These are phyloP conservation scores for Tilletia walkeri DNA, from an alignment of 1,284 basidiomycete species.

Conservation along the genomic window DNA sequence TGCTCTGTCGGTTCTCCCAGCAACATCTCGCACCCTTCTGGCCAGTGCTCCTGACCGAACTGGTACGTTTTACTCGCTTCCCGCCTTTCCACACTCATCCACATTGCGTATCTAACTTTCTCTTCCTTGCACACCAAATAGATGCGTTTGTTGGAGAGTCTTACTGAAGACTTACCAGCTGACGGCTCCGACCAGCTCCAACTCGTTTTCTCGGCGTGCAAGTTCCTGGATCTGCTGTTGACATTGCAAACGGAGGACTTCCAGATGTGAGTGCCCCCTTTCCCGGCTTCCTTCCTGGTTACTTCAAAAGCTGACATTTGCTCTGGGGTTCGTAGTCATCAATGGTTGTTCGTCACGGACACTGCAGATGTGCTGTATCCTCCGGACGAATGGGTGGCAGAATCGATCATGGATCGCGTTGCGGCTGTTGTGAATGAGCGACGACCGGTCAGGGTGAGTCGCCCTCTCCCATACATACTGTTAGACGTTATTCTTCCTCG, in stretches of 20 bases:
- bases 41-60: conserved; percentile 89
- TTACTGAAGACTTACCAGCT: conserved; percentile 59
- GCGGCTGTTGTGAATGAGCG: conserved; percentile 66
- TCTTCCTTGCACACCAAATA: conserved; percentile 24
- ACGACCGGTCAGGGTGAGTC: conserved; percentile 47
- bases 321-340: conserved; percentile 67
- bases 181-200: conserved; percentile 80
- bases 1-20: conserved; percentile 85
- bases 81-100: not conserved
- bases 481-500: no score
- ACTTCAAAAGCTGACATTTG: not conserved
- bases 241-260: conserved; percentile 94
- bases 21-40: conserved; percentile 93
- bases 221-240: conserved; percentile 86
- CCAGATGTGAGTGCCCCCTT: conserved; percentile 70
- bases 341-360: conserved; percentile 98
- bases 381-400: conserved; percentile 76
- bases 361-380: conserved; percentile 91
- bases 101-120: not conserved
- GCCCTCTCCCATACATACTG: conserved; percentile 49
- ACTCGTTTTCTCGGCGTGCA: conserved; percentile 81
- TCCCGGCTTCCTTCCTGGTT: not conserved
- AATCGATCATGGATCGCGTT: conserved; percentile 84
- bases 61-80: conserved; percentile 1
- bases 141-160: conserved; percentile 64